Conservation (phyloP, 345 rosid genomes). For the Gossypium longicalyx region DNA sequence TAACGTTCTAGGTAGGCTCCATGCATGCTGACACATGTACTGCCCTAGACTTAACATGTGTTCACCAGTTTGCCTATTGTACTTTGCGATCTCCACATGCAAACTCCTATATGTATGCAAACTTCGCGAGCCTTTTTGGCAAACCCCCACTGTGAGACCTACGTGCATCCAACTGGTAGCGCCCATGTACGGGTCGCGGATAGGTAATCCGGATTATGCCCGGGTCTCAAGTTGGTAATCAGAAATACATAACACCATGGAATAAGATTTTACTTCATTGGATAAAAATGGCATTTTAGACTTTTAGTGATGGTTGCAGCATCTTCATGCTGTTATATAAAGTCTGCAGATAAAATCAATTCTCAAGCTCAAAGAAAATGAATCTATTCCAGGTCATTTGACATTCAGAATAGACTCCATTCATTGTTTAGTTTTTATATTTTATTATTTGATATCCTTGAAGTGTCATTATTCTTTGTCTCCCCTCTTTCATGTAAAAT, state of each 20-base stretch:
- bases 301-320: not conserved
- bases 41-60: no score
- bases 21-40: no score
- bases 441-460: slow-evolving; percentile 1
- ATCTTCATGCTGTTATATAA: not conserved
- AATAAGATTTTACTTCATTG: not conserved
- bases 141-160: no score
- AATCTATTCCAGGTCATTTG: not conserved
- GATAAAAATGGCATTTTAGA: not conserved
- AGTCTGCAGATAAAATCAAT: not conserved
- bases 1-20: no score
- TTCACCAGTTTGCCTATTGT: no score
- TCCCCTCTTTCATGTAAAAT: not conserved
- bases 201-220: no score
- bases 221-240: no score
- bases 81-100: no score
- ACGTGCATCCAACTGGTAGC: no score
- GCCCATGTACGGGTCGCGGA: no score
- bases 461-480: slow-evolving; percentile 17
- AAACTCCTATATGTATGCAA: no score
- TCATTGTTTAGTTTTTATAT: not conserved
- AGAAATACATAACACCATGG: not conserved
- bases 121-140: no score
- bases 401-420: slow-evolving; percentile 8
- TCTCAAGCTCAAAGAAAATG: slow-evolving; percentile 3